Evolutionary conservation across 2,329 filamentous ascomycete genomes (phyloP).

Genomic region (Dothistroma septosporum): DNA sequence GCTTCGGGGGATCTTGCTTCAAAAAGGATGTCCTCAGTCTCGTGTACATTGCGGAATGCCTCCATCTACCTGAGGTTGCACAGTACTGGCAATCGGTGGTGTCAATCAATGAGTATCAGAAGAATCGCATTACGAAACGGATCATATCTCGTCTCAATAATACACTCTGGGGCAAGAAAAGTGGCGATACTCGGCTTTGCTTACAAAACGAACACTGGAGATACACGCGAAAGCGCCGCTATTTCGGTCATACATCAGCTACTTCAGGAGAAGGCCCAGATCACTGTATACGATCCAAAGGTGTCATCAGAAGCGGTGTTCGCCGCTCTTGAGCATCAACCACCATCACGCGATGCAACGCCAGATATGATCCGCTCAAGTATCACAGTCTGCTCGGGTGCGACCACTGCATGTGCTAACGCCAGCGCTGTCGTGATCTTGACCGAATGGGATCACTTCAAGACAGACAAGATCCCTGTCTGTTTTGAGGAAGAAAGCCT

Average conservation of each 20-base stretch:
- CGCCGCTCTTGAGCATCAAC: too few relatives aligned
- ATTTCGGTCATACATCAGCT: constrained; percentile 64
- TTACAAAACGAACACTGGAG: constrained; percentile 75
- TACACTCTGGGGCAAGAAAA: constrained; percentile 67
- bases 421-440: too few relatives aligned
- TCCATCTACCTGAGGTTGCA: constrained; percentile 66
- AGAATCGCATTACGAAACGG: constrained; percentile 62
- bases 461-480: too few relatives aligned
- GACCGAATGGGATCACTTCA: too few relatives aligned
- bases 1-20: constrained; percentile 78
- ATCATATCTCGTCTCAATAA: constrained; percentile 65
- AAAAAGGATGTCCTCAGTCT: constrained; percentile 74
- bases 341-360: too few relatives aligned
- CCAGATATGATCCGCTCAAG: too few relatives aligned
- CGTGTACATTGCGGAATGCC: constrained; percentile 66
- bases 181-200: constrained; percentile 68
- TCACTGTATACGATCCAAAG: constrained; percentile 64
- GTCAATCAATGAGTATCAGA: constrained; percentile 71
- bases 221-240: constrained; percentile 67
- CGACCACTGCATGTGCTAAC: too few relatives aligned
- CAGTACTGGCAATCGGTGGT: constrained; percentile 72
- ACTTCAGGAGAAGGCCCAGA: constrained; percentile 58
- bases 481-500: too few relatives aligned
- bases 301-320: constrained; percentile 20
- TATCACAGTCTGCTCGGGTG: too few relatives aligned